Conservation (phyloP, 2,329 filamentous ascomycete genomes). For the Penicillium sclerotigenum region DNA sequence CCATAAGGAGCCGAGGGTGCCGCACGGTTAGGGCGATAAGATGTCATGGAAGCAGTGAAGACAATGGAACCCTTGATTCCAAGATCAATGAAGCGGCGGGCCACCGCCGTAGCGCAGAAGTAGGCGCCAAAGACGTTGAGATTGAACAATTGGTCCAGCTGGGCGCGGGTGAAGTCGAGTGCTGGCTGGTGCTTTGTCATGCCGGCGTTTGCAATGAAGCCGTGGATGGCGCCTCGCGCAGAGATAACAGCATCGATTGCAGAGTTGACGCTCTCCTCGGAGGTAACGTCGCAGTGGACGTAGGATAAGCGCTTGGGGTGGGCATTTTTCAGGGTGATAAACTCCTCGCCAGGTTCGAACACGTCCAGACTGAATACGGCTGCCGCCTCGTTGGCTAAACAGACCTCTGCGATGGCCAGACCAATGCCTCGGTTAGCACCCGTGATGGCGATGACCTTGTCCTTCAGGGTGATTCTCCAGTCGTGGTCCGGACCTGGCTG, state of each 20-base stretch:
- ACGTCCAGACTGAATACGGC: slow-evolving; percentile 44
- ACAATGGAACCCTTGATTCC: slow-evolving; percentile 41
- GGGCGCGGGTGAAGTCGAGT: slow-evolving; percentile 42
- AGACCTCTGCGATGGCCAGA: slow-evolving; percentile 48
- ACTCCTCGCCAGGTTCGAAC: slow-evolving; percentile 36
- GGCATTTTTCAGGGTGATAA: slow-evolving; percentile 37
- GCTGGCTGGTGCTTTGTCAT: slow-evolving; percentile 48
- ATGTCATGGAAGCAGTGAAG: slow-evolving; percentile 50
- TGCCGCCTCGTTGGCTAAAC: slow-evolving; percentile 45
- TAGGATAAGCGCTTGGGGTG: slow-evolving; percentile 45
- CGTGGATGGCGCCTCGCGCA: neutral
- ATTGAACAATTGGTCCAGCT: slow-evolving; percentile 44
- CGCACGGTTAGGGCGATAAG: slow-evolving; percentile 50
- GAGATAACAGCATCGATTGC: neutral
- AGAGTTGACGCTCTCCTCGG: slow-evolving; percentile 37
- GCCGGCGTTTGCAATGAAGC: slow-evolving; percentile 20
- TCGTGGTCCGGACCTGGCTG: slow-evolving; percentile 8
- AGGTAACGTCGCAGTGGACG: slow-evolving; percentile 48
- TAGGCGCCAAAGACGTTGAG: slow-evolving; percentile 44
- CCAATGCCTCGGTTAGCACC: slow-evolving; percentile 37
- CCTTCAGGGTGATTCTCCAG: slow-evolving; percentile 46
- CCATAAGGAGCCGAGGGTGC: slow-evolving; percentile 52
- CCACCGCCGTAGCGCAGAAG: slow-evolving; percentile 31
- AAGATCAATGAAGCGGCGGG: slow-evolving; percentile 41
- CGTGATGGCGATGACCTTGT: slow-evolving; percentile 41